Conservation (phyloP, 345 rosid genomes). For the Citrus hindsii region DNA sequence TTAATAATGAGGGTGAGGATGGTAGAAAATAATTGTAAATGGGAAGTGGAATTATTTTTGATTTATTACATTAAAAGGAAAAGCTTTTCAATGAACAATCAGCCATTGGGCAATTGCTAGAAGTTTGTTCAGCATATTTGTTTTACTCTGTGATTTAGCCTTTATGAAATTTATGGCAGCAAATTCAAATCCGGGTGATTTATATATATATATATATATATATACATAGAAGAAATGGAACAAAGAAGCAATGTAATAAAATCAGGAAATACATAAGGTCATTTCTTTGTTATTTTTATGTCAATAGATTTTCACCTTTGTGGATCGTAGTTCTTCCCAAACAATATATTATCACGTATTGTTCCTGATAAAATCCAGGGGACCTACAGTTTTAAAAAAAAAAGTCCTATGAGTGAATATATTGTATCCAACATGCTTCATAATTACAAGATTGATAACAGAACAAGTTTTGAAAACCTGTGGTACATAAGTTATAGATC, state of each 20-base stretch:
- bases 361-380: constrained; percentile 97
- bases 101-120: too few species aligned
- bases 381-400: constrained; percentile 44
- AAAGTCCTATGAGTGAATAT: constrained; percentile 11
- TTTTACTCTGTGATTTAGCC: too few species aligned
- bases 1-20: too few species aligned
- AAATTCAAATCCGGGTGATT: too few species aligned
- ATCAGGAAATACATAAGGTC: neutral
- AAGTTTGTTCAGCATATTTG: too few species aligned
- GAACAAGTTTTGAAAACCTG: constrained; percentile 51
- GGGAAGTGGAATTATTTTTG: too few species aligned
- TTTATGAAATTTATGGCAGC: too few species aligned
- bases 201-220: neutral
- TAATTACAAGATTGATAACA: constrained; percentile 6
- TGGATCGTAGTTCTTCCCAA: constrained; percentile 60
- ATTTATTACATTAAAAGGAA: too few species aligned
- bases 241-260: neutral
- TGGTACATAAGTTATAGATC: constrained; percentile 77
- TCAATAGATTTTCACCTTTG: constrained; percentile 43
- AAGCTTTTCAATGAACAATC: too few species aligned
- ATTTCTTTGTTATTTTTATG: constrained; percentile 1
- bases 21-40: too few species aligned
- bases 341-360: constrained; percentile 66
- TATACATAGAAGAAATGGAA: neutral
- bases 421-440: constrained; percentile 12